Evolutionary conservation across 306 rosid genomes (phyloP).

Genomic region (Rubus idaeus): DNA sequence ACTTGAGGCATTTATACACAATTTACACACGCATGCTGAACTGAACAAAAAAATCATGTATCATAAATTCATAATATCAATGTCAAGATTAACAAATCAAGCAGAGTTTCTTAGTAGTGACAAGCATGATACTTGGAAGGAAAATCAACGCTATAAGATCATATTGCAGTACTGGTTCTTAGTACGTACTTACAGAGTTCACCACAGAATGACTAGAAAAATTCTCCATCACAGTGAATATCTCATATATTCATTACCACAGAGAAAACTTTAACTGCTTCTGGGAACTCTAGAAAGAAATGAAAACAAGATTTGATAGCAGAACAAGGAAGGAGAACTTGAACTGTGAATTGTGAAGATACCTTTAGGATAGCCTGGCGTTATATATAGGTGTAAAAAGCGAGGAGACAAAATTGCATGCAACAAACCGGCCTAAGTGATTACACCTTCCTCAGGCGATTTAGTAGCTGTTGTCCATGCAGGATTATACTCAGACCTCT

Average conservation of each 20-base stretch:
- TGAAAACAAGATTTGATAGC: not conserved
- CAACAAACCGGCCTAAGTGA: slow-evolving; percentile 8
- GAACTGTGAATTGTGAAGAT: slow-evolving; percentile 8
- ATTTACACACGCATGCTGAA: not conserved
- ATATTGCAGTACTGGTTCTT: not conserved
- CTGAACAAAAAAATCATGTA: not conserved
- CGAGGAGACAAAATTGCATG: not conserved
- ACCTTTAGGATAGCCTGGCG: not conserved
- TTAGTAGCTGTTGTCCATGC: not conserved
- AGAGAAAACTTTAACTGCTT: slow-evolving; percentile 5
- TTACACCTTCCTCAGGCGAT: slow-evolving; percentile 16
- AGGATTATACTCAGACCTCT: not conserved
- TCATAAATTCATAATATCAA: not conserved
- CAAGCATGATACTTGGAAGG: not conserved
- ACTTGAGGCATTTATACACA: not conserved
- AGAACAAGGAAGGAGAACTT: not conserved
- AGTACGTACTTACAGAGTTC: slow-evolving; percentile 9
- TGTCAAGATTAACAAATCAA: not conserved
- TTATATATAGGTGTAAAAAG: slow-evolving; percentile 21
- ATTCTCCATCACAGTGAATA: not conserved
- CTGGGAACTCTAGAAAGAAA: slow-evolving; percentile 6
- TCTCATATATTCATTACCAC: not conserved
- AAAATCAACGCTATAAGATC: not conserved
- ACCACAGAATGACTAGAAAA: not conserved
- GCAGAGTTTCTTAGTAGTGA: not conserved